A percentile compares a stretch with the other conserved stretches of the same genome.
Conservation (phyloP, 2,329 filamentous ascomycete genomes). For the Cercospora sesami region DNA sequence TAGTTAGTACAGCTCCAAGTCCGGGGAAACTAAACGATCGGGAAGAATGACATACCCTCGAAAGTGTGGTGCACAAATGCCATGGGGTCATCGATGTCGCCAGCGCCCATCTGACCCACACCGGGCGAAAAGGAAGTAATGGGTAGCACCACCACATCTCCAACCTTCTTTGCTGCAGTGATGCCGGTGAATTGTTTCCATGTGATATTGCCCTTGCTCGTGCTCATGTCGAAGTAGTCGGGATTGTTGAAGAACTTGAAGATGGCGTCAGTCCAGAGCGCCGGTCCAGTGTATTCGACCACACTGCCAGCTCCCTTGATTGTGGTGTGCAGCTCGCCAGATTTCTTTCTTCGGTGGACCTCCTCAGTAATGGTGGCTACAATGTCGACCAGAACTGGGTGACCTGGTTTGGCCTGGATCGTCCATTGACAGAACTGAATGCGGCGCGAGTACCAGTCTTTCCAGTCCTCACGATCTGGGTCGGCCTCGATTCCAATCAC, state of each 20-base stretch:
- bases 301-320: constrained; percentile 63
- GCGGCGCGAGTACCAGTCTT: constrained; percentile 89
- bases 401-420: constrained; percentile 91
- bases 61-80: constrained; percentile 98
- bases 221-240: constrained; percentile 78
- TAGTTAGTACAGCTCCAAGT: constrained; percentile 16
- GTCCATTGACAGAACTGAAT: constrained; percentile 99
- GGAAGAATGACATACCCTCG: constrained; percentile 65
- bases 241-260: constrained; percentile 93
- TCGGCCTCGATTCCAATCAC: constrained; percentile 96
- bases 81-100: constrained; percentile 87
- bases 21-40: not conserved
- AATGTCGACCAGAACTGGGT: constrained; percentile 85
- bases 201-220: constrained; percentile 71
- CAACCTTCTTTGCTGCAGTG: constrained; percentile 77
- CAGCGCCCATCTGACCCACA: constrained; percentile 87
- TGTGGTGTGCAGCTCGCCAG: constrained; percentile 58
- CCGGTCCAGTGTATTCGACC: constrained; percentile 92
- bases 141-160: constrained; percentile 88
- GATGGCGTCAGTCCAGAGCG: constrained; percentile 87
- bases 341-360: constrained; percentile 70
- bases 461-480: constrained; percentile 88
- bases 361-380: constrained; percentile 83
- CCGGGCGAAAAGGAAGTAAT: constrained; percentile 98
- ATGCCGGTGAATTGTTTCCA: constrained; percentile 90